These are phyloP conservation scores for Anisodus tanguticus DNA, from an alignment of 257 asterid species.

Conservation along the genomic window DNA sequence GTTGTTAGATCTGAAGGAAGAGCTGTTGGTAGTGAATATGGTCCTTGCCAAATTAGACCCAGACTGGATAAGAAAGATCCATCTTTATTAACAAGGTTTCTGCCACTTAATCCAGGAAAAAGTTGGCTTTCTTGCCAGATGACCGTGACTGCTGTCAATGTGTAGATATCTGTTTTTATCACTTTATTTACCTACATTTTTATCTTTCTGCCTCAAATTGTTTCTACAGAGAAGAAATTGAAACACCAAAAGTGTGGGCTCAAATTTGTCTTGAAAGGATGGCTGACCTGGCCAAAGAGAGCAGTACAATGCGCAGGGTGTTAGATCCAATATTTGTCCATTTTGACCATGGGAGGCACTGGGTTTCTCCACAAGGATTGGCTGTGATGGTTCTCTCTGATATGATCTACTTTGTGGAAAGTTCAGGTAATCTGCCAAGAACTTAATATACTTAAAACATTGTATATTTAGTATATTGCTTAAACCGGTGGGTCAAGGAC, in stretches of 20 bases:
- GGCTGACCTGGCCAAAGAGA: slow-evolving; percentile 89
- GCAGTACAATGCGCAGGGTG: slow-evolving; percentile 83
- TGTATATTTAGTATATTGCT: too few species aligned
- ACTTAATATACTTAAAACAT: neutral
- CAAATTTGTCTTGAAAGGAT: slow-evolving; percentile 87
- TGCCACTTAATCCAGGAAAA: slow-evolving; percentile 12
- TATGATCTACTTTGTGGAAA: slow-evolving; percentile 76
- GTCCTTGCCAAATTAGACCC: slow-evolving; percentile 66
- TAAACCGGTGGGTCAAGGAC: neutral
- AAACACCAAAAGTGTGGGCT: slow-evolving; percentile 90
- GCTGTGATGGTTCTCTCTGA: slow-evolving; percentile 77
- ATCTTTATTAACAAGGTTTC: slow-evolving; percentile 69
- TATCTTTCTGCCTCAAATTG: slow-evolving; percentile 30
- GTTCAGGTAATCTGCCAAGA: slow-evolving; percentile 58
- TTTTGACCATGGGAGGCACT: slow-evolving; percentile 73
- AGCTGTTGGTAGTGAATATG: slow-evolving; percentile 68
- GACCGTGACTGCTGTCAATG: neutral
- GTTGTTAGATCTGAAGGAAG: slow-evolving; percentile 92
- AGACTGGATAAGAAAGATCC: slow-evolving; percentile 84
- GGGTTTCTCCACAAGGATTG: slow-evolving; percentile 78
- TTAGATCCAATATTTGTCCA: slow-evolving; percentile 87
- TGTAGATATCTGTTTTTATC: neutral
- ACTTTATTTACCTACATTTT: neutral
- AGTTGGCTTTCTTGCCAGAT: neutral
- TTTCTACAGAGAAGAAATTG: slow-evolving; percentile 77